Evolutionary conservation across 495 filamentous ascomycete genomes (phyloP).

Genomic region (Polyplosphaeria fusca): DNA sequence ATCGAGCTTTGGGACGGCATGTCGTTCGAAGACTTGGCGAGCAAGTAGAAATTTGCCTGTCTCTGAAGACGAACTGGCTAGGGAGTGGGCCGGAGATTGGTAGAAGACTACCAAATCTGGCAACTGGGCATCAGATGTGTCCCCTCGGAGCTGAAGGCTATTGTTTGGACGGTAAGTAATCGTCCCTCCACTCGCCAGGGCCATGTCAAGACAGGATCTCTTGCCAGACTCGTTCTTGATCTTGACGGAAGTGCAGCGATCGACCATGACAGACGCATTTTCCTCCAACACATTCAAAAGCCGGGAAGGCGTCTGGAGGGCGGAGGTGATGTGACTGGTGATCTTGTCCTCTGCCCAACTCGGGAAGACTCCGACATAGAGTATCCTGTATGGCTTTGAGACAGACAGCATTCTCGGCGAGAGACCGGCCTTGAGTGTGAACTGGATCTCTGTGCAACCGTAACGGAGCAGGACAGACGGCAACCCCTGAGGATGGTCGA

Average conservation of each 20-base stretch:
- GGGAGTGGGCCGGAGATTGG: slow-evolving; percentile 1
- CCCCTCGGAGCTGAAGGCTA: too few relatives aligned
- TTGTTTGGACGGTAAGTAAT: background rate
- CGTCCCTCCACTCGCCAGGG: background rate
- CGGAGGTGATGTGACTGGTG: slow-evolving; percentile 23
- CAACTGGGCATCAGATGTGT: background rate
- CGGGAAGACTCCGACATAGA: slow-evolving; percentile 27
- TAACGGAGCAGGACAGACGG: slow-evolving; percentile 13
- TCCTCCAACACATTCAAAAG: background rate
- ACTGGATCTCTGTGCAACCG: slow-evolving; percentile 9
- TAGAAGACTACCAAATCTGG: slow-evolving; percentile 29
- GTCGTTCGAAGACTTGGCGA: slow-evolving; percentile 11
- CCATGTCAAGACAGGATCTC: slow-evolving; percentile 2
- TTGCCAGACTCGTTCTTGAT: background rate
- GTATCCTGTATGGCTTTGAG: slow-evolving; percentile 17
- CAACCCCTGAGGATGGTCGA: slow-evolving; percentile 5
- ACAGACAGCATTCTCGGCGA: slow-evolving; percentile 12
- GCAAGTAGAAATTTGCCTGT: slow-evolving; percentile 4
- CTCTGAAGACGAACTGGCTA: slow-evolving; percentile 1
- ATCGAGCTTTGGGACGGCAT: slow-evolving; percentile 20
- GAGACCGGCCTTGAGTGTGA: slow-evolving; percentile 21
- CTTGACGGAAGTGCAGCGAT: slow-evolving; percentile 20
- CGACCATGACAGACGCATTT: slow-evolving; percentile 18
- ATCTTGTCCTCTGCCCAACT: slow-evolving; percentile 23
- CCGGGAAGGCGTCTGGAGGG: slow-evolving; percentile 5